Evolutionary conservation across 2,329 filamentous ascomycete species (phyloP), one percentile per base, ranked within the genome.

Genomic region (Phaeomoniella chlamydospora): DNA sequence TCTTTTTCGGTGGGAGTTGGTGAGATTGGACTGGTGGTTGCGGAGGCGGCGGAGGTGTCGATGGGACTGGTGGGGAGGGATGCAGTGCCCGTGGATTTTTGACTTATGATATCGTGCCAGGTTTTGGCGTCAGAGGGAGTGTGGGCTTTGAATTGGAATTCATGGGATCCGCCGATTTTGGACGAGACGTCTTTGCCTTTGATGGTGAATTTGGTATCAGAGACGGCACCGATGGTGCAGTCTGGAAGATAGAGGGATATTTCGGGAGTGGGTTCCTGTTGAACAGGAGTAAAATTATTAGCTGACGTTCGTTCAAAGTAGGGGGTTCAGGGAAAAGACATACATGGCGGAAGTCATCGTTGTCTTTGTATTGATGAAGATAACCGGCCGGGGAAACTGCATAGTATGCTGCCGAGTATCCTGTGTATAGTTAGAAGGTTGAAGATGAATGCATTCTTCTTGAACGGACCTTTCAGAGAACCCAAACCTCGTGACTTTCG

Each of bases 351-450:
- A 74, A 69, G 49, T 77, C 70, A 50, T 96, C 88, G 53, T 83
- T 80, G 51, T 92, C 86, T 62, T 93, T 93, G 69, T 93, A 98
- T 58, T 94, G 87, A 62, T 98, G 90, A 39, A 98, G 63, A 61
- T 80, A 98, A 51, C 83, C 85, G 39, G 82, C 73, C 0, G 85
- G 81, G 0, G 86, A 93, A 33, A 96, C 75, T 38, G 90, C 88
- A 53, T 94, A 98, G 67, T 92, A 94, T 38, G 73, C 75, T 0
- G 81, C 74, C 43, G 75, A 77, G 58, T 83, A 90, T 39, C 80
- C 80, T 26, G 6, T n/a, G n/a, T n/a, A n/a, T n/a, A n/a, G n/a
- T n/a, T n/a, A n/a, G n/a, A n/a, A n/a, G n/a, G n/a, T n/a, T n/a
- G n/a, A n/a, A n/a, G n/a, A n/a, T n/a, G n/a, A n/a, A n/a, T n/a